These are phyloP conservation scores for Fraxinus xanthoxyloides DNA, from an alignment of 305 asterid species.

Conservation along the genomic window DNA sequence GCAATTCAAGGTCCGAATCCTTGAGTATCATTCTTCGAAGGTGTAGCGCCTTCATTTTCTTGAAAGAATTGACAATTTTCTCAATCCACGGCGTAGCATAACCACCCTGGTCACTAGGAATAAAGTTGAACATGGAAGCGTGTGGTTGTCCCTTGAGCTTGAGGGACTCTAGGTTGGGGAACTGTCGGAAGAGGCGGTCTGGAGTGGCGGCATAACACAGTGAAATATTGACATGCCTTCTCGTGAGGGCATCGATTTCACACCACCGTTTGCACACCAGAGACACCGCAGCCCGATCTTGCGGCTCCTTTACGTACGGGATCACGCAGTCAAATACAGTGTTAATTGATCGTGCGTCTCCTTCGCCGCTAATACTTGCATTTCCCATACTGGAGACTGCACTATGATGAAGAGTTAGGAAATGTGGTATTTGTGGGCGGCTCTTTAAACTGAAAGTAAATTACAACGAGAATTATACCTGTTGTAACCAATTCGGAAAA, in stretches of 20 bases:
- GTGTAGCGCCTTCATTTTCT: slow-evolving; percentile 59
- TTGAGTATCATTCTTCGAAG: slow-evolving; percentile 83
- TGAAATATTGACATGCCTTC: slow-evolving; percentile 84
- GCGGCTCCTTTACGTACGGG: slow-evolving; percentile 67
- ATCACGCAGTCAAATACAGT: slow-evolving; percentile 78
- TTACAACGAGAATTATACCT: not conserved
- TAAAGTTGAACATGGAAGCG: slow-evolving; percentile 89
- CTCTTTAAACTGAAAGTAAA: not conserved
- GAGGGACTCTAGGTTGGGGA: slow-evolving; percentile 77
- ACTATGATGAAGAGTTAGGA: not conserved
- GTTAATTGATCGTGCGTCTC: not conserved
- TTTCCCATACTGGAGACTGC: not conserved
- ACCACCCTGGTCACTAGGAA: slow-evolving; percentile 93
- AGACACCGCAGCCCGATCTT: slow-evolving; percentile 67
- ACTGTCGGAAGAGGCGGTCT: slow-evolving; percentile 46
- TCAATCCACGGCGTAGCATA: slow-evolving; percentile 72
- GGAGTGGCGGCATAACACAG: slow-evolving; percentile 76
- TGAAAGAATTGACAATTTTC: slow-evolving; percentile 48
- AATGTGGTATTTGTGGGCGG: not conserved
- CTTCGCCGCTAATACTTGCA: not conserved
- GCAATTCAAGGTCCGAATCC: slow-evolving; percentile 68
- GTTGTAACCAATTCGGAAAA: not conserved
- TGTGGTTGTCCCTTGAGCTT: slow-evolving; percentile 96
- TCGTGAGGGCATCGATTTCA: slow-evolving; percentile 72
- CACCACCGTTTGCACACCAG: slow-evolving; percentile 60